A percentile compares a stretch with the other conserved stretches of the same genome.
Conservation (phyloP, 768 basidiomycete species). For the Termitomyces sp. region DNA sequence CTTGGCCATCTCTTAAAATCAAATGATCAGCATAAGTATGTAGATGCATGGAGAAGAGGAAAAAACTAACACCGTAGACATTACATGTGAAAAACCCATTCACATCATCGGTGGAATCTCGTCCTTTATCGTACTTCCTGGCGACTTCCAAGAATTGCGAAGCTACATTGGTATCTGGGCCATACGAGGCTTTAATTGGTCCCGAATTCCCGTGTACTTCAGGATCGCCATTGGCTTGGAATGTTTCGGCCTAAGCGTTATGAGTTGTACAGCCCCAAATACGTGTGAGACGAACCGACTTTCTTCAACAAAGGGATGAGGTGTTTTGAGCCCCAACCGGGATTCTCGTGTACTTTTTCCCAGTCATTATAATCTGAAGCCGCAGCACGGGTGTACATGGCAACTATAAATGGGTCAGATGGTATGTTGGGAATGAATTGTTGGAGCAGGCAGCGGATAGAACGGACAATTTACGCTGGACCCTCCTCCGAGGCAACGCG, state of each 20-base stretch:
- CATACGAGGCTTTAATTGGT: conserved; percentile 49
- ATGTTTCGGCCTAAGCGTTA: conserved; percentile 38
- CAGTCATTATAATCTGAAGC: conserved; percentile 70
- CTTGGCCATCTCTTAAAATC: conserved; percentile 49
- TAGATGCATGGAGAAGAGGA: background rate
- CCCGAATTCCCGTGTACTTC: conserved; percentile 48
- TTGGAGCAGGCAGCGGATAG: background rate
- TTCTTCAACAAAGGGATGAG: conserved; percentile 60
- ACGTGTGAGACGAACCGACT: conserved; percentile 29
- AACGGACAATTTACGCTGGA: conserved; percentile 58
- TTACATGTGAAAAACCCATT: conserved; percentile 46
- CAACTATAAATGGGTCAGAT: conserved; percentile 27
- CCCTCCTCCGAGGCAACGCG: conserved; percentile 59
- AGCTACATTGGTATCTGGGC: conserved; percentile 38
- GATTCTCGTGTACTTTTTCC: conserved; percentile 48
- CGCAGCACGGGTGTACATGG: conserved; percentile 56
- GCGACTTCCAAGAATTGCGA: conserved; percentile 49
- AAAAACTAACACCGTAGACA: conserved; percentile 46
- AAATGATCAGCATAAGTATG: background rate
- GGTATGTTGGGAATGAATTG: background rate
- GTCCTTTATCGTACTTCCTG: conserved; percentile 44
- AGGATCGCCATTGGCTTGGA: conserved; percentile 25
- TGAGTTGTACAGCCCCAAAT: background rate
- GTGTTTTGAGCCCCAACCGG: conserved; percentile 59
- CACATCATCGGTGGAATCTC: conserved; percentile 41